phyloP scores from a whole-genome alignment of 129 eudicot species.

The Pittosporum tobira region DNA sequence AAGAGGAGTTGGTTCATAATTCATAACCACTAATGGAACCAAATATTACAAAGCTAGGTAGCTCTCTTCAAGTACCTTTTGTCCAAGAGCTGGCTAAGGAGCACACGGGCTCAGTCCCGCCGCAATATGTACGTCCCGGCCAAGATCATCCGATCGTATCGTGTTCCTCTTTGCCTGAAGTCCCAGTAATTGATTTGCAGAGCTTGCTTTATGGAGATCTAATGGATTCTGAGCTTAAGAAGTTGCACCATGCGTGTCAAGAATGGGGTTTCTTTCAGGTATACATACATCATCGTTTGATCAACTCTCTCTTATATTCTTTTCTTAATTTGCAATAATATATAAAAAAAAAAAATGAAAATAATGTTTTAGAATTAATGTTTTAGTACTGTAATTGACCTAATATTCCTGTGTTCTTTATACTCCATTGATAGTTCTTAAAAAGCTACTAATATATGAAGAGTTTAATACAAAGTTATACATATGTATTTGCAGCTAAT shows the following conservation, averaged over 20 bases:
- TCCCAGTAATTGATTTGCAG: slow-evolving; percentile 30
- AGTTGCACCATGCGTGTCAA: slow-evolving; percentile 32
- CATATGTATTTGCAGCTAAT: slow-evolving; percentile 9
- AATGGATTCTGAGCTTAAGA: slow-evolving; percentile 22
- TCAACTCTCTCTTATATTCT: neutral
- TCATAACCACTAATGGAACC: neutral
- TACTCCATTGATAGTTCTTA: neutral
- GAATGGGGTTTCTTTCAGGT: slow-evolving; percentile 59
- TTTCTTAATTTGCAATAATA: too few relatives aligned
- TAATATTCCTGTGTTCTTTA: neutral
- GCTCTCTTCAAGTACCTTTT: slow-evolving; percentile 36
- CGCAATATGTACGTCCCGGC: slow-evolving; percentile 18
- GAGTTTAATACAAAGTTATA: neutral
- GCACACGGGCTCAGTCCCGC: slow-evolving; percentile 6
- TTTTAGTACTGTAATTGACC: neutral
- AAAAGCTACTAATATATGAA: neutral
- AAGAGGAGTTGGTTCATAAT: too few relatives aligned
- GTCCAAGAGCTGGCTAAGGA: slow-evolving; percentile 44
- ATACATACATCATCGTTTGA: neutral
- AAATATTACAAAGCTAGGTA: slow-evolving; percentile 11
- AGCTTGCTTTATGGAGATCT: slow-evolving; percentile 1
- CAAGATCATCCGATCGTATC: neutral
- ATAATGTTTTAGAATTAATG: neutral
- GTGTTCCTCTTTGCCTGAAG: neutral
- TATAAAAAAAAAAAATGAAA: too few relatives aligned